Evolutionary conservation across 2,329 filamentous ascomycete species (phyloP).

Genomic region (Ophiostoma sp.): DNA sequence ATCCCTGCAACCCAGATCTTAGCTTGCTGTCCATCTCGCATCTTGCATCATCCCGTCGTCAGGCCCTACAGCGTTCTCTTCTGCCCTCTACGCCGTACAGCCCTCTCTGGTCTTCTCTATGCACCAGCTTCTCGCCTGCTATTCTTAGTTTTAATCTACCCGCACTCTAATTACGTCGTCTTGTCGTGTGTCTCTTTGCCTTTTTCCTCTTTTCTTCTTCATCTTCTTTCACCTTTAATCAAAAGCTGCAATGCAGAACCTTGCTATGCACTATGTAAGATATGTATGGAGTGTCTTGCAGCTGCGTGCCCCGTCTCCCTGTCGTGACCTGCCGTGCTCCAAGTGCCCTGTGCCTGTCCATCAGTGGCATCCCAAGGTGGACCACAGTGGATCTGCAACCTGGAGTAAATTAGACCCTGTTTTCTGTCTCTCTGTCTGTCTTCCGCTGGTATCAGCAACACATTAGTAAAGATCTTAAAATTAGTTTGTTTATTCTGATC

Average conservation of each 20-base stretch:
- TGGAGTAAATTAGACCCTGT: conserved; percentile 15
- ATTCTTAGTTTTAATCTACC: not conserved
- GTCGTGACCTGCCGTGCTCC: not conserved
- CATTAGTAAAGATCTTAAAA: not conserved
- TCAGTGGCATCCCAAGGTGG: conserved; percentile 6
- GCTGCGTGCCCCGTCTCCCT: not conserved
- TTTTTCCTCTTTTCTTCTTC: not conserved
- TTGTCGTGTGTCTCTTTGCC: not conserved
- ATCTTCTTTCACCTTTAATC: not conserved
- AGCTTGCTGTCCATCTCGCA: not conserved
- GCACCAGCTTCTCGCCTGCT: not conserved
- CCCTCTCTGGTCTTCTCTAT: not conserved
- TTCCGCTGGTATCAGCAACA: not conserved
- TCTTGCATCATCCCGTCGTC: not conserved
- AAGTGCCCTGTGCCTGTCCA: not conserved
- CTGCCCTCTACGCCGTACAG: not conserved
- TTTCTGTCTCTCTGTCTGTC: conserved; percentile 3
- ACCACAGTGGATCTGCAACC: not conserved
- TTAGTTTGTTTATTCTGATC: not conserved
- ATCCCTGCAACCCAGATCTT: conserved; percentile 10
- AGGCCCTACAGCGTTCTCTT: not conserved
- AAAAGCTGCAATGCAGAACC: not conserved
- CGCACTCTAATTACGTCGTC: not conserved
- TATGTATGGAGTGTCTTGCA: not conserved
- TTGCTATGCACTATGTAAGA: no score